A percentile compares a stretch with the other conserved stretches of the same genome.
Evolutionary conservation across 2,329 filamentous ascomycete species (phyloP).

Genomic region (Mycocentrospora acerina): DNA sequence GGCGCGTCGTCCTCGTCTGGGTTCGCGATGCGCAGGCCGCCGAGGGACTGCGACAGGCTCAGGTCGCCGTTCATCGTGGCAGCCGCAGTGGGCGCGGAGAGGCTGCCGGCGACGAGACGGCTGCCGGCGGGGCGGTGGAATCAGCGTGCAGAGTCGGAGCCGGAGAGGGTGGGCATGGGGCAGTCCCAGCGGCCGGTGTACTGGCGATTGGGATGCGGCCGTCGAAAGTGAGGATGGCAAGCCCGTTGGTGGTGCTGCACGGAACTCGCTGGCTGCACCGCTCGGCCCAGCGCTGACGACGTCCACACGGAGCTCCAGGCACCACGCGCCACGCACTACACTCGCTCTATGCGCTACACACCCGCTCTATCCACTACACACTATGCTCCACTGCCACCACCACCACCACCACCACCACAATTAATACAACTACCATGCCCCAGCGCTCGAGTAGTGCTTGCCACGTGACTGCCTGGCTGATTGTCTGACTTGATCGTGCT

Average conservation of each 20-base stretch:
- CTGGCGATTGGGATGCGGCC: conserved; percentile 12
- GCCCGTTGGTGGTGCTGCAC: conserved; percentile 15
- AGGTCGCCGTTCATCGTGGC: conserved; percentile 82
- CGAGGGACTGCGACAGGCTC: conserved; percentile 87
- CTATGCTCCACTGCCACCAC: background rate
- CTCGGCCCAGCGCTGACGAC: conserved; percentile 3
- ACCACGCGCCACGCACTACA: no score
- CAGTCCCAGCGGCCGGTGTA: conserved; percentile 34
- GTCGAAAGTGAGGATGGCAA: conserved; percentile 20
- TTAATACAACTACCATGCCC: background rate
- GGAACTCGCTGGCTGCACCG: background rate
- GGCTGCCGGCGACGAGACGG: conserved; percentile 22
- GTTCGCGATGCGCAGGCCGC: conserved; percentile 94
- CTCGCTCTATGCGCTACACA: no score
- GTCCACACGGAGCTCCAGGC: no score
- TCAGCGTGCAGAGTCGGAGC: conserved; percentile 14
- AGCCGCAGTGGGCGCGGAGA: conserved; percentile 21
- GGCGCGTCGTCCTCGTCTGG: conserved; percentile 69
- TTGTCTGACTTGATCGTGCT: background rate
- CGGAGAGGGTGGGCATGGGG: conserved; percentile 27
- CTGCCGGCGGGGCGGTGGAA: conserved; percentile 19
- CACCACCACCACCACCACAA: background rate
- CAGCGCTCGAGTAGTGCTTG: no score
- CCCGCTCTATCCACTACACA: no score
- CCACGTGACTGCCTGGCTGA: conserved; percentile 1